Evolutionary conservation across 768 basidiomycete genomes (phyloP).

Genomic region (Tricholoma matsutake): DNA sequence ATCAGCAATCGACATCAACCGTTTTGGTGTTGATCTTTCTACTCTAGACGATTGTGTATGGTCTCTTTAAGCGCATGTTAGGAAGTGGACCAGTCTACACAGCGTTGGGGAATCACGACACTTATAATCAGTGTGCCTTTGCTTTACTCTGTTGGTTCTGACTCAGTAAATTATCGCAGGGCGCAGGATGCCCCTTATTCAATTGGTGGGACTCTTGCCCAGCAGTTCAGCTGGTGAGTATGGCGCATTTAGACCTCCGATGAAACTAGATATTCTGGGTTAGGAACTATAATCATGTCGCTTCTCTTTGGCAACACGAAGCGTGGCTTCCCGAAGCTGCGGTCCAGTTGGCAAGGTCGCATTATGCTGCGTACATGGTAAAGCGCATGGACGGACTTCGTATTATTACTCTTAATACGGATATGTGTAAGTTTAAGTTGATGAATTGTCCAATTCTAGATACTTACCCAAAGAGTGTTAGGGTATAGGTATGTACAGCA

Average conservation of each 20-base stretch:
- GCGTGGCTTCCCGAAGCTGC: constrained; percentile 62
- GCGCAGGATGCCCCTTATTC: constrained; percentile 61
- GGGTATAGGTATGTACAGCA: constrained; percentile 33
- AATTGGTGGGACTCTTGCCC: constrained; percentile 48
- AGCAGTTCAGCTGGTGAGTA: constrained; percentile 64
- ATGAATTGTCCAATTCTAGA: constrained; percentile 1
- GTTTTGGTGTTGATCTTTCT: neutral
- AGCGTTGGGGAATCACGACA: constrained; percentile 76
- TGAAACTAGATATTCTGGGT: neutral
- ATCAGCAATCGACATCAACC: neutral
- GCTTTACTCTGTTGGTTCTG: neutral
- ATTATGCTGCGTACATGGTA: constrained; percentile 75
- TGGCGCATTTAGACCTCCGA: neutral
- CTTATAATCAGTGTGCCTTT: constrained; percentile 54
- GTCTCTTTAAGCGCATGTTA: constrained; percentile 59
- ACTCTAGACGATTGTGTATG: constrained; percentile 57
- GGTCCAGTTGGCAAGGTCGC: constrained; percentile 54
- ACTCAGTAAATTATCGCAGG: constrained; percentile 24
- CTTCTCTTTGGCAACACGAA: constrained; percentile 67
- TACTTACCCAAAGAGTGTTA: constrained; percentile 11
- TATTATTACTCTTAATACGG: constrained; percentile 73
- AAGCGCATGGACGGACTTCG: constrained; percentile 62
- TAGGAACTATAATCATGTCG: constrained; percentile 78
- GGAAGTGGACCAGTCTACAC: constrained; percentile 73
- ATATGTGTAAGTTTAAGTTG: constrained; percentile 53